These are phyloP conservation scores for Talaromyces pinophilus DNA, from an alignment of 2,329 filamentous ascomycete species.

Conservation along the genomic window DNA sequence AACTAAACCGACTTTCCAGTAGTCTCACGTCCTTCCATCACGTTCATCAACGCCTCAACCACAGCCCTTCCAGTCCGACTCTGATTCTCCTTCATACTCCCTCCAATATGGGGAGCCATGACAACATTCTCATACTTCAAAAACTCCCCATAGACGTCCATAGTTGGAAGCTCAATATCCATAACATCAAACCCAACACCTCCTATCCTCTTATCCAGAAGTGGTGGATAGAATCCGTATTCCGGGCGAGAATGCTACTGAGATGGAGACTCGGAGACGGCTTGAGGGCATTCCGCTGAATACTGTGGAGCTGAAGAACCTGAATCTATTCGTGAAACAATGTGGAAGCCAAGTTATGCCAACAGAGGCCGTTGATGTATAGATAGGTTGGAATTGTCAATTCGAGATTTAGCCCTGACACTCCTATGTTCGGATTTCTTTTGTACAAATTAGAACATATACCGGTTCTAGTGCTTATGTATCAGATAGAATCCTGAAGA, in stretches of 20 bases:
- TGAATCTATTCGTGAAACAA: constrained; percentile 11
- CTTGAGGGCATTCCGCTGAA: constrained; percentile 7
- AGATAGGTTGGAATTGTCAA: neutral
- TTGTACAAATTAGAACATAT: neutral
- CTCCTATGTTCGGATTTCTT: neutral
- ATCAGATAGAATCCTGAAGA: neutral
- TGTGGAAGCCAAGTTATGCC: constrained; percentile 6
- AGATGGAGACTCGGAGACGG: constrained; percentile 5
- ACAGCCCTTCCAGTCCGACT: constrained; percentile 16
- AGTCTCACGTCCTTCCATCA: constrained; percentile 29
- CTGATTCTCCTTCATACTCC: constrained; percentile 43
- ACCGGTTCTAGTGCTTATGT: neutral
- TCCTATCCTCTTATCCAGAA: constrained; percentile 33
- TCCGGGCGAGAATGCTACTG: constrained; percentile 14
- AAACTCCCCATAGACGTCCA: constrained; percentile 35
- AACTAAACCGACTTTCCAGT: neutral
- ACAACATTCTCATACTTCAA: constrained; percentile 33
- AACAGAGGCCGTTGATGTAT: neutral
- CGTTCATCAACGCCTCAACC: constrained; percentile 35
- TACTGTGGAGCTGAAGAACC: neutral
- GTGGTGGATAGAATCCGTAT: constrained; percentile 3
- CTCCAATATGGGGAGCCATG: constrained; percentile 49
- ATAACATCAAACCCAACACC: constrained; percentile 42
- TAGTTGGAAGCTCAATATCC: constrained; percentile 39
- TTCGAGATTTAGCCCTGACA: neutral